phyloP scores from a whole-genome alignment of 441 rosid species.

The Populus hybrid region DNA sequence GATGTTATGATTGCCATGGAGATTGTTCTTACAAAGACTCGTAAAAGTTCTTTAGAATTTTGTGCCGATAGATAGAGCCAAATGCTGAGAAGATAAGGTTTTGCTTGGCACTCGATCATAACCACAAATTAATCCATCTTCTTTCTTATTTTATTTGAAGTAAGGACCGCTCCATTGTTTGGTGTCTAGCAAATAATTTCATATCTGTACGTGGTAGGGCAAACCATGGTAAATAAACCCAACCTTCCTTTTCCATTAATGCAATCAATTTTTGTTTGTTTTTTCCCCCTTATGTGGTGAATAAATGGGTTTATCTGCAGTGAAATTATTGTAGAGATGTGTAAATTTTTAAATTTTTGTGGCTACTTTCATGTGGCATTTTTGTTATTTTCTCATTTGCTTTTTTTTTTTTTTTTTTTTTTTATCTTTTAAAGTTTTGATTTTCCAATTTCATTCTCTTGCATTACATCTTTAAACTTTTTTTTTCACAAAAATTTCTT shows the following conservation, averaged over 20 bases:
- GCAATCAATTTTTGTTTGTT: too few species aligned
- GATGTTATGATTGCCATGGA: too few species aligned
- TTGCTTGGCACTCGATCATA: background rate
- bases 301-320: too few species aligned
- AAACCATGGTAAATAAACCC: background rate
- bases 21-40: too few species aligned
- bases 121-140: background rate
- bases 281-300: too few species aligned
- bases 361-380: background rate
- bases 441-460: background rate
- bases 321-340: background rate
- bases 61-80: too few species aligned
- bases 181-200: too few species aligned
- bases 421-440: background rate
- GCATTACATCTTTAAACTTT: background rate
- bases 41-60: too few species aligned
- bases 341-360: background rate
- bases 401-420: background rate
- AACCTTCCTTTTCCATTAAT: too few species aligned
- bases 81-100: background rate
- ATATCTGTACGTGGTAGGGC: background rate
- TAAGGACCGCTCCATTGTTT: too few species aligned
- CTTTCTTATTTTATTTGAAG: too few species aligned
- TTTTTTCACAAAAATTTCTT: background rate
- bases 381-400: background rate